Percentiles rank a stretch among this genome's conserved stretches.
Conservation (phyloP, 257 asterid species). For the Solanum tarijense region DNA sequence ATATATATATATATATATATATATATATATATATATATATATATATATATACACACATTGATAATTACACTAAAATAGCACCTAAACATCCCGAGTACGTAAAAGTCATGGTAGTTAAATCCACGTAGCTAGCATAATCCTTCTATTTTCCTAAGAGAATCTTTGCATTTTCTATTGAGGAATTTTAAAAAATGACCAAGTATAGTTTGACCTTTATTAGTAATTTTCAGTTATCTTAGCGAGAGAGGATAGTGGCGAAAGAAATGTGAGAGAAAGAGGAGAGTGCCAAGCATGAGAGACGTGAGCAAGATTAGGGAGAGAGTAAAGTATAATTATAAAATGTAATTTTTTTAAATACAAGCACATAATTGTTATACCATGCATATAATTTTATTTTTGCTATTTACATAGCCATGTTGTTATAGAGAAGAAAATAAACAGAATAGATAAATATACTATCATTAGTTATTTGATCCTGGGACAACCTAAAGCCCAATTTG, state of each 20-base stretch:
- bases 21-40: too few relatives aligned
- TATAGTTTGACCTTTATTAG: neutral
- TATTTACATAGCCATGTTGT: neutral
- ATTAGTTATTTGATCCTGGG: neutral
- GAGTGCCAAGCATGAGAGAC: too few relatives aligned
- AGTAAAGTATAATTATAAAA: too few relatives aligned
- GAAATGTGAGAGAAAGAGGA: too few relatives aligned
- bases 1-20: too few relatives aligned
- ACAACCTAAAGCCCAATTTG: neutral
- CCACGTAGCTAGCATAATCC: neutral
- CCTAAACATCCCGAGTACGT: neutral
- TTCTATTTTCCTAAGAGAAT: neutral
- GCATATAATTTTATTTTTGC: neutral
- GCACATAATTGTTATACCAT: neutral
- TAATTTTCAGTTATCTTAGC: too few relatives aligned
- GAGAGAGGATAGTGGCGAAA: too few relatives aligned
- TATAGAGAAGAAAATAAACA: neutral
- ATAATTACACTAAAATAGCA: neutral
- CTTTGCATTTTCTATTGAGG: neutral
- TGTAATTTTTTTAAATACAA: neutral
- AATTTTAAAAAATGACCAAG: neutral
- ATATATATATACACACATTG: neutral
- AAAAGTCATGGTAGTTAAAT: neutral
- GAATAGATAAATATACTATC: neutral
- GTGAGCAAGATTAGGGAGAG: too few relatives aligned